Evolutionary conservation across 106 monocot species (phyloP), one percentile per base, ranked within the genome.

Genomic region (Apostasia ramifera): DNA sequence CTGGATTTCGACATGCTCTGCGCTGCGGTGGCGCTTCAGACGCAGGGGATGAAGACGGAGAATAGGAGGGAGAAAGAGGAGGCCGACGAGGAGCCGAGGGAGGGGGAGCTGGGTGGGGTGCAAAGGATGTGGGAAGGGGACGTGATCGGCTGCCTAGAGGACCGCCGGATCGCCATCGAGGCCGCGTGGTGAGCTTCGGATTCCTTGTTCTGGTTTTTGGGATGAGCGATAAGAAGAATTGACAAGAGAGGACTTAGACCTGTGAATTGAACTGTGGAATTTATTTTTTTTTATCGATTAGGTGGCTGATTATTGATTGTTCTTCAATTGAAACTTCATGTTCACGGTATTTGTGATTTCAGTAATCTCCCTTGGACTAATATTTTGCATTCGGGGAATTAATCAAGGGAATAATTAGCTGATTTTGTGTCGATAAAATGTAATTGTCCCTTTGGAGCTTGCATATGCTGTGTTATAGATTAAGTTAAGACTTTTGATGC

Each of bases 61-160:
- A 82, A 63, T 62, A 68, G 42, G 44, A 47, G 13, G 59, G 64
- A 4, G 53, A 46, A 51, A 53, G 73, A 58, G 46, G 70, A 44
- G 14, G 66, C 38, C 13, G 68, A 45, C 51, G 81, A 52, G 68
- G 66, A 50, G 54, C 67, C 41, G 26, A 76, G 54, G 13, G 72
- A 53, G 5, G 76, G 9, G 44, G 83, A 76, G 15, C 68, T 79
- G 1, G 85, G 83, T 3, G 77, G 82, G 12, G 91, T 91, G 60
- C 91, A 91, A 74, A 63, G 91, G 77, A 95, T 95, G 94, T 95
- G 94, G 94, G 94, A 95, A 57, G 94, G 94, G 2, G 88, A 77
- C 4, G 66, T 90, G 13, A 62, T 88, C 50, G 91, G 88, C 64
- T 95, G 85, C 81, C 60, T 88, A 26, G 88, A 83, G 9, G 85